Percentiles rank a stretch among this genome's conserved stretches.
Conservation (phyloP, 257 asterid species). For the Solanum neorickii region DNA sequence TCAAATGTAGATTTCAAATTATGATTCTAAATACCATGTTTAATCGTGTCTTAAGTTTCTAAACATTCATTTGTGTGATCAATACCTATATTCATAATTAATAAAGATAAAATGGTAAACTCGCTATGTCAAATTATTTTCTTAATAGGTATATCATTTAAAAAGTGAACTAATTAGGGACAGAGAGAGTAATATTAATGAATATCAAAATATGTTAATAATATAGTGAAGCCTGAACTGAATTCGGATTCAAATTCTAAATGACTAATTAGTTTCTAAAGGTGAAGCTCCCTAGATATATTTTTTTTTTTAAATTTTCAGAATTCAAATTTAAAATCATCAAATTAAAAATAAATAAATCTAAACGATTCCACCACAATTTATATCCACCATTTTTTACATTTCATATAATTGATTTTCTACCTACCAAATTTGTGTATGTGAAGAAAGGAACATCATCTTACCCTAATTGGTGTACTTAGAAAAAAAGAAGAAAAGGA, state of each 20-base stretch:
- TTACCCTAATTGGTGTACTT: not conserved
- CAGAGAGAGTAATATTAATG: too few species aligned
- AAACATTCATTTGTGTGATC: not conserved
- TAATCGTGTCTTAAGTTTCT: too few species aligned
- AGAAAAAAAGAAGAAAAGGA: not conserved
- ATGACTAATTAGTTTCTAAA: rapidly evolving
- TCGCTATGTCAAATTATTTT: too few species aligned
- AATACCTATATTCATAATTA: too few species aligned
- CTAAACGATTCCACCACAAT: not conserved
- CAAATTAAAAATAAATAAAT: rapidly evolving
- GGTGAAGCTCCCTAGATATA: not conserved
- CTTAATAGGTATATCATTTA: too few species aligned
- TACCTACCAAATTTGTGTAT: not conserved
- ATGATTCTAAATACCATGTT: not conserved
- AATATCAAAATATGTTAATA: too few species aligned
- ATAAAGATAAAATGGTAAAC: too few species aligned
- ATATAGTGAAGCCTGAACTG: not conserved
- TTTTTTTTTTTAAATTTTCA: not conserved
- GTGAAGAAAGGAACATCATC: not conserved
- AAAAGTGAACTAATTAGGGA: too few species aligned
- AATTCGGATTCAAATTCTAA: not conserved
- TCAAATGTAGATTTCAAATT: too few species aligned
- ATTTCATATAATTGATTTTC: not conserved
- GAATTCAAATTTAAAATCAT: not conserved
- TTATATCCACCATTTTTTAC: rapidly evolving